Percentiles rank a stretch among this genome's conserved stretches.
Evolutionary conservation across 176 grass and related monocot species (phyloP).

Genomic region (Aechmea fasciata): DNA sequence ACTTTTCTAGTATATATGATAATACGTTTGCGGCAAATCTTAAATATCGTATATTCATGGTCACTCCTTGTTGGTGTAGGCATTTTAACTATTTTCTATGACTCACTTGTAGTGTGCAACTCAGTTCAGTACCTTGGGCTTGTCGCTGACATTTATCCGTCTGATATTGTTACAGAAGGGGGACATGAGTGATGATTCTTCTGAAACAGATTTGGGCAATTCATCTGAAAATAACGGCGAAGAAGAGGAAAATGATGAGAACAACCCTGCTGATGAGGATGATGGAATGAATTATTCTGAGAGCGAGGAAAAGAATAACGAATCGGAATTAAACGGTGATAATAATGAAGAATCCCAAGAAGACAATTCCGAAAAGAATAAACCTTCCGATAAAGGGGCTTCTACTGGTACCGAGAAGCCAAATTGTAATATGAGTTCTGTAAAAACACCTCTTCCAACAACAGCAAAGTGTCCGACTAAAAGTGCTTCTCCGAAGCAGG

Average conservation of each 20-base stretch:
- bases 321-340: background rate
- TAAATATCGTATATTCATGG: background rate
- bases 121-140: background rate
- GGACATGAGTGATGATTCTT: background rate
- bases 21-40: background rate
- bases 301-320: background rate
- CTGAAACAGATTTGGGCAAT: constrained; percentile 1
- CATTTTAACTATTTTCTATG: background rate
- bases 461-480: background rate
- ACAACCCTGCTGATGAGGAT: background rate
- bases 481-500: constrained; percentile 6
- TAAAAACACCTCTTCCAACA: background rate
- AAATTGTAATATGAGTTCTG: background rate
- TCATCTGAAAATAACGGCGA: constrained; percentile 18
- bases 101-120: background rate
- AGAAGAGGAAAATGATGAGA: constrained; percentile 11
- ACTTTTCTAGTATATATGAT: background rate
- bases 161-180: constrained; percentile 14
- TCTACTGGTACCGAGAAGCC: constrained; percentile 6
- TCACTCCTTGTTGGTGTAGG: background rate
- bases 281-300: constrained; percentile 2
- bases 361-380: constrained; percentile 3
- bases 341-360: constrained; percentile 14
- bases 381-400: background rate
- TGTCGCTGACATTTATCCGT: background rate